Evolutionary conservation across 768 basidiomycete genomes (phyloP), one percentile per base, ranked within the genome.

Genomic region (Leucosporidium yakuticum): DNA sequence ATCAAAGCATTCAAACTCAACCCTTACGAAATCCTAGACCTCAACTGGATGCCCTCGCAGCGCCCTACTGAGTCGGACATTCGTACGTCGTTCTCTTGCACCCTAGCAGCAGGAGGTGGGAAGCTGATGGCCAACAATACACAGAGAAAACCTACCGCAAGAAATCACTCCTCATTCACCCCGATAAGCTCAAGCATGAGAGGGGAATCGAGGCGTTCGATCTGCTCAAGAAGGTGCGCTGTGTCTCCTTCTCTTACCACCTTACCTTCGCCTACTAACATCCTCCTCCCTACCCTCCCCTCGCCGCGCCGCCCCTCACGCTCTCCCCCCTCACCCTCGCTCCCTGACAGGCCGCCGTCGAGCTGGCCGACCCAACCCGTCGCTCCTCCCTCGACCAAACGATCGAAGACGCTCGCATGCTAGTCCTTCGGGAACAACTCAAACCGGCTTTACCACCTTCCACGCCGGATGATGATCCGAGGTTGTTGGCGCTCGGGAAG

Each of bases 1-100:
- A 81, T 98, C 59, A 88, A 87, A 74, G 88, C 94, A 0, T 98
- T 99, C 85, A 98, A 92, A 79, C 84, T 98, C 74, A 99, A 98
- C 78, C 91, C 96, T 49, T 99, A 97, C 79, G 95, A 98, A 77
- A 87, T 94, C 65, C 81, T 99, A 72, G 88, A 91, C 80, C 82
- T 99, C 74, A 84, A 85, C 55, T 84, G 86, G 74, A 61, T 81
- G 81, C 61, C 87, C 83, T 71, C 75, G 5, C 63, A 73, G 19
- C 78, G 77, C 19, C 75, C 63, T 4, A 63, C 88, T 14, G 82
- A 85, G 31, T 87, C 90, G 64, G 94, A 89, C 36, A 85, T 98
- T 76, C 70, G 71, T 69, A 39, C 60, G 62, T 59, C 54, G 29
- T 23, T 47, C n/a, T 5, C 58, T 69, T 79, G 64, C 77, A 69